Evolutionary conservation across 148 eudicot genomes (phyloP).

Genomic region (Fagopyrum tataricum): DNA sequence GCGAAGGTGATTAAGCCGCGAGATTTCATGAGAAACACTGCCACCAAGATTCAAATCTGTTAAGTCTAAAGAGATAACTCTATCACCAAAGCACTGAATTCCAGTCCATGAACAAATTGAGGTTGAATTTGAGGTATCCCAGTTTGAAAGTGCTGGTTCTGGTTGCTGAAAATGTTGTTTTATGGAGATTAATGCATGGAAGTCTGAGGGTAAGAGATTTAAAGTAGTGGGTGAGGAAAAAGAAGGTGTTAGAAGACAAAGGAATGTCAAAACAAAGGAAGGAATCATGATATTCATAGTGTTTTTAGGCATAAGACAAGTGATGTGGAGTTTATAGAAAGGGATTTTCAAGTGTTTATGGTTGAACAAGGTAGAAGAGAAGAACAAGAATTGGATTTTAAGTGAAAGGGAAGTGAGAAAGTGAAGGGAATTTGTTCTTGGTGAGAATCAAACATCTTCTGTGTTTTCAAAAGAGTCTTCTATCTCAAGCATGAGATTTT

Average conservation of each 20-base stretch:
- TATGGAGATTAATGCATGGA: constrained; percentile 48
- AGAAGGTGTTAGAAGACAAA: constrained; percentile 26
- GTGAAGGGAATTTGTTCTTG: constrained; percentile 44
- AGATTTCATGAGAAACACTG: constrained; percentile 50
- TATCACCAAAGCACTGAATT: constrained; percentile 46
- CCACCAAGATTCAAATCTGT: constrained; percentile 63
- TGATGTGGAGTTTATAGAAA: constrained; percentile 21
- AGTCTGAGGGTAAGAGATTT: constrained; percentile 28
- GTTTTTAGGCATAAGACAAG: constrained; percentile 13
- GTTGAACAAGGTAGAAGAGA: background rate
- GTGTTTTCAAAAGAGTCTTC: constrained; percentile 40
- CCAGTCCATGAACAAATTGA: constrained; percentile 80
- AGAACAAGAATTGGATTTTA: constrained; percentile 20
- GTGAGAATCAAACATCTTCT: constrained; percentile 9
- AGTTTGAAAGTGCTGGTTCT: constrained; percentile 24
- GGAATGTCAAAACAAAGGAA: constrained; percentile 31
- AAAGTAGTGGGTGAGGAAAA: constrained; percentile 25
- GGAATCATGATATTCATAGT: constrained; percentile 21
- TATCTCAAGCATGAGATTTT: constrained; percentile 53
- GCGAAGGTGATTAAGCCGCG: constrained; percentile 39
- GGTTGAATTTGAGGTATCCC: constrained; percentile 58
- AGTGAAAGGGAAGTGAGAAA: constrained; percentile 30
- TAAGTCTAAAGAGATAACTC: constrained; percentile 62
- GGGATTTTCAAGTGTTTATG: constrained; percentile 28
- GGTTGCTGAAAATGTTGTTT: constrained; percentile 47